Evolutionary conservation across 2,329 filamentous ascomycete genomes (phyloP), one percentile per base, ranked within the genome.

Genomic region (Alternaria tenuissima): DNA sequence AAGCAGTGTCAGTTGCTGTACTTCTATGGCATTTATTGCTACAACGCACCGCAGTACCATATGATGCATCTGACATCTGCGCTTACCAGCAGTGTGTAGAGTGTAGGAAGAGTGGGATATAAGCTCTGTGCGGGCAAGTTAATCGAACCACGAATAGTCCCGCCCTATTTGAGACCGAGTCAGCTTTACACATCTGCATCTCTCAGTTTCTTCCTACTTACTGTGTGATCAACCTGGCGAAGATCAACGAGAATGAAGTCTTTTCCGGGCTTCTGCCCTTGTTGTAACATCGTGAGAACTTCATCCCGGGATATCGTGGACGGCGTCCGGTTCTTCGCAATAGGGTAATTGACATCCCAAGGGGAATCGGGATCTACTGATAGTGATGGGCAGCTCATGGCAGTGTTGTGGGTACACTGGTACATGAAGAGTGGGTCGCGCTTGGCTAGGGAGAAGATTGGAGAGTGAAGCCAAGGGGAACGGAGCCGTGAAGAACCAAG

Each of bases 61-160:
- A 87, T 81, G 26, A 86, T 75, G 44, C 74, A 79, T 56, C 78
- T 80, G 32, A 86, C 78, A 1, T 80, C 80, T 1, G 84, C 85
- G 60, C 83, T 80, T 62, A 80, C 81, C 72, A 81, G 83, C n/a
- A 87, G 75, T 44, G 80, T 81, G 61, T 86, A 81, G 32, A 86
- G 70, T 9, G 77, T 74, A 8, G 81, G 78, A 7, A 85, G 78
- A 5, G 82, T 83, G 54, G 82, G 82, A 53, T 85, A 86, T 38
- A 87, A 81, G 9, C 80, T 83, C 56, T 87, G 84, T 8, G 85
- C 85, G 0, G 85, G 85, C 14, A 87, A 75, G 65, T 87, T 87
- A 62, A 90, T 78, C 1, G 87, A 88, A 2, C 82, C 83, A 7
- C 78, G 76, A 56, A 90, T 84, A 0, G 86, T 89, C 38, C 87